Base-by-base conservation (phyloP, 768 basidiomycete species). In the Dentipellis fragilis region DNA sequence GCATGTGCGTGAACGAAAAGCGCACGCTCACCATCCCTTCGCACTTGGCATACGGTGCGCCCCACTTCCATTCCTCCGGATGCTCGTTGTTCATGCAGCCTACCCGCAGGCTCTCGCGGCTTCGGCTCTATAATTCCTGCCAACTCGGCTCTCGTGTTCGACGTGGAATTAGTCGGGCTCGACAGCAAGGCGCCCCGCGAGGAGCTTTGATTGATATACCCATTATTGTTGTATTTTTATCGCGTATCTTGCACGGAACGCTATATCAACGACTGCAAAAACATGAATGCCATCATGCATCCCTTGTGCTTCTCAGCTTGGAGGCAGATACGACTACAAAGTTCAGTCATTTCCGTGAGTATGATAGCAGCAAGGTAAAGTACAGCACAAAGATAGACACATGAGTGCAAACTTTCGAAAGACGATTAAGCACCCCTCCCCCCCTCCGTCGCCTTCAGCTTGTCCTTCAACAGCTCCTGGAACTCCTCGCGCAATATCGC, bases 1-100 rank as follows among this genome's bases (percentile, higher is more conserved):
- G 86, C 54, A 93, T 95, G 84, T 95, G 93, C 66, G 66, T 91
- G 39, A 74, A 79, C 57, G 93, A 96, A 74, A 93, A 90, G 75
- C 85, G 93, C 46, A 89, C 76, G 4, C 77, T 97, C 58, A 93
- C 86, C 21, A 95, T 97, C 58, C 93, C 93, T 12, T 66, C 90
- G 6, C 58, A 73, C 51, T 72, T 84, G 73, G 93, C 84, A 19
- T 96, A 96, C 62, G 93, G 93, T 93, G 55, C 56, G 87, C 75
- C 5, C 10, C 22, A 47, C 35, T 2, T 17, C 22, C 34, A 37
- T 7, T 51, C 16, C 17, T 21, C 17, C 51, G 22, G 10, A 10
- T 34, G 29, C 37, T 40, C 0, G 0, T 10, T 23, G 1, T 42
- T 51, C 42, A 47, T 45, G 2, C 0, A 54, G 54, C 1, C 54